Evolutionary conservation across 1,139 yeast species (phyloP), one percentile per base, ranked within the genome.

Genomic region (Geotrichum histeridarum): DNA sequence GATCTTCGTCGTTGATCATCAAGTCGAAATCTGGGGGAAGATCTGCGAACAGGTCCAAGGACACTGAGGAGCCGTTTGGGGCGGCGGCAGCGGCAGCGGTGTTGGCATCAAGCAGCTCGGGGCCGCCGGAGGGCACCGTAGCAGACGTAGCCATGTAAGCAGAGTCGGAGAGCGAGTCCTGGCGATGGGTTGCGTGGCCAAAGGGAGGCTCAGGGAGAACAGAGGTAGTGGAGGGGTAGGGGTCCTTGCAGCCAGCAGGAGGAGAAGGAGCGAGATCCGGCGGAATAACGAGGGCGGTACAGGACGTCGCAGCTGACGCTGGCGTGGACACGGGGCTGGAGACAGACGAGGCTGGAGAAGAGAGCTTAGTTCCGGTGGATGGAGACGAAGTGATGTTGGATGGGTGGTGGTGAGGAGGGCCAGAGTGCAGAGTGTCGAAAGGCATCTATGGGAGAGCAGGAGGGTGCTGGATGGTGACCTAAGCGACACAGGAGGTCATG

Each of bases 21-120:
- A 30, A 17, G 50, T 47, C 43, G 30, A 47, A 47, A 7, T 38
- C 50, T 14, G 42, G 50, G 8, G 50, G 50, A 18, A 47, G 50
- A 30, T 37, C 27, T 3, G 36, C 42, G 14, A 33, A 43, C 8
- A 43, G 22, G 18, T 32, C 37, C 15, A 31, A 31, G 27, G 18
- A 37, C n/a, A 31, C 12, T 7, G 47, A 9, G n/a, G 22, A 32
- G 18, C 32, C 27, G 27, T 22, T 22, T 5, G 27, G 27, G 27
- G 27, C 27, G 27, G 27, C 5, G 27, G 27, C 5, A 22, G 27
- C 5, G 27, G 27, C 5, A 5, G 27, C 7, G 33, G 33, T 22
- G 17, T 3, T 42, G 12, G 45, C 18, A 8, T 14, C 30, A 36
- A n/a, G 47, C 30, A 27, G 11, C 17, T 27, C 30, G 17, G 37